A percentile compares a stretch with the other conserved stretches of the same genome.
These are phyloP conservation scores for Tetrapisispora pingtungensis DNA, from an alignment of 805 yeast species.

Conservation along the genomic window DNA sequence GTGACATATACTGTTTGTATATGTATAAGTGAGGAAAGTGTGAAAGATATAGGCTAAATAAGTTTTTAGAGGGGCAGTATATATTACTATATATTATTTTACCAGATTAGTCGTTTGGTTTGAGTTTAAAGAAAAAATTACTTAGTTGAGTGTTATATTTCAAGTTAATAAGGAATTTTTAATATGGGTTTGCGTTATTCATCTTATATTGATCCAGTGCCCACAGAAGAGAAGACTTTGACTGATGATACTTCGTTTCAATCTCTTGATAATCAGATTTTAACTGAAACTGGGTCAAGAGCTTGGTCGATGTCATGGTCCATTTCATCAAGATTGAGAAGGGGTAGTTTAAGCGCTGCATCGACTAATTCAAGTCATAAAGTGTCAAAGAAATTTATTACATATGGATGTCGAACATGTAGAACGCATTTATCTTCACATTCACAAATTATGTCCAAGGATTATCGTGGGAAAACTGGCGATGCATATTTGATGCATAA, in stretches of 20 bases:
- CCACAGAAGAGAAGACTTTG: neutral
- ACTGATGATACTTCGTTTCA: neutral
- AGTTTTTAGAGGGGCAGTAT: too few relatives aligned
- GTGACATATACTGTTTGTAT: too few relatives aligned
- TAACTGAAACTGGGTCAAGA: neutral
- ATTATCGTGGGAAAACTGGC: constrained; percentile 49
- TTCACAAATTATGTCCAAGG: constrained; percentile 28
- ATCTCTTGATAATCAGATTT: neutral
- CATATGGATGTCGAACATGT: constrained; percentile 27
- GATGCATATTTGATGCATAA: constrained; percentile 44
- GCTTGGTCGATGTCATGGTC: neutral
- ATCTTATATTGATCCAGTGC: constrained; percentile 18
- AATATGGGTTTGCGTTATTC: constrained; percentile 24
- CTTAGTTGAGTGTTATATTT: neutral
- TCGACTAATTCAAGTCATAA: neutral
- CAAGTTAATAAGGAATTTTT: neutral
- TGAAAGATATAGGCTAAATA: too few relatives aligned
- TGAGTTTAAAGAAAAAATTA: too few relatives aligned
- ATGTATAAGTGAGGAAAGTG: too few relatives aligned
- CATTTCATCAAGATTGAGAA: neutral
- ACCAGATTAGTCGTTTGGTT: too few relatives aligned
- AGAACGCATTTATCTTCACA: constrained; percentile 27
- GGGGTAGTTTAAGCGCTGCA: neutral
- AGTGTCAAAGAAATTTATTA: constrained; percentile 13
- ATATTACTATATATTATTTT: too few relatives aligned